A percentile compares a stretch with the other conserved stretches of the same genome.
Conservation (phyloP, 2,329 filamentous ascomycete species). For the Arthrobotrys iridis region DNA sequence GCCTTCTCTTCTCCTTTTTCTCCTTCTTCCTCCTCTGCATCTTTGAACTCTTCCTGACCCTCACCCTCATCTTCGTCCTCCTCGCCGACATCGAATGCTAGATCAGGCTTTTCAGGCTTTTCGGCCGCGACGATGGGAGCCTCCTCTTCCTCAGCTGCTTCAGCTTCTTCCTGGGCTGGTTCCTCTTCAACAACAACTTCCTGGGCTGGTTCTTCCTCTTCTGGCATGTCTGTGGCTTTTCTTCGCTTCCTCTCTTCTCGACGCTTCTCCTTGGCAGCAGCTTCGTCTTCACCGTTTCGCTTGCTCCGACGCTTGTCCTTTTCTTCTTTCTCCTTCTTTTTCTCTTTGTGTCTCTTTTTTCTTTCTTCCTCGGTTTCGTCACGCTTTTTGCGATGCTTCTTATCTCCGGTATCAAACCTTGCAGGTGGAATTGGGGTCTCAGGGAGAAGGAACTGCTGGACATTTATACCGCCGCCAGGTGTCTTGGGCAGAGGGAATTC, state of each 20-base stretch:
- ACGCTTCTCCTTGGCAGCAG: conserved; percentile 37
- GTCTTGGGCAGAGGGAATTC: conserved; percentile 33
- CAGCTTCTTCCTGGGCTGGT: conserved; percentile 5
- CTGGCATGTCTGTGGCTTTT: conserved; percentile 16
- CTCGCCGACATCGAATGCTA: conserved; percentile 45
- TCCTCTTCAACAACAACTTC: conserved; percentile 33
- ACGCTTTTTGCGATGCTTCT: conserved; percentile 45
- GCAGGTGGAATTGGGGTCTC: conserved; percentile 37
- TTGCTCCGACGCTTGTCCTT: conserved; percentile 33
- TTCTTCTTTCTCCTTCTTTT: conserved; percentile 36
- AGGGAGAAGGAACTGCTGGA: conserved; percentile 47
- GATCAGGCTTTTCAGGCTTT: conserved; percentile 4
- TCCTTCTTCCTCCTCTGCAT: not conserved
- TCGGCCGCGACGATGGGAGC: conserved; percentile 23
- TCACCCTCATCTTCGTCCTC: conserved; percentile 11
- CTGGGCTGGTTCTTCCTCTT: conserved; percentile 23
- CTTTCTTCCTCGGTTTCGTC: conserved; percentile 49
- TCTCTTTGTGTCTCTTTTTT: conserved; percentile 32
- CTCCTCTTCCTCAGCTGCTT: conserved; percentile 7
- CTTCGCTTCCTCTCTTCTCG: conserved; percentile 25
- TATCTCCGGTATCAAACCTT: conserved; percentile 38
- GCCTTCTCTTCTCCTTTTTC: not conserved
- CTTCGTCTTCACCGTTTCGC: conserved; percentile 19
- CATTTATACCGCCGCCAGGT: conserved; percentile 48
- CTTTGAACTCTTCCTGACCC: not conserved